These are phyloP conservation scores for Lyophyllum shimeji DNA, from an alignment of 768 basidiomycete species.

Conservation along the genomic window DNA sequence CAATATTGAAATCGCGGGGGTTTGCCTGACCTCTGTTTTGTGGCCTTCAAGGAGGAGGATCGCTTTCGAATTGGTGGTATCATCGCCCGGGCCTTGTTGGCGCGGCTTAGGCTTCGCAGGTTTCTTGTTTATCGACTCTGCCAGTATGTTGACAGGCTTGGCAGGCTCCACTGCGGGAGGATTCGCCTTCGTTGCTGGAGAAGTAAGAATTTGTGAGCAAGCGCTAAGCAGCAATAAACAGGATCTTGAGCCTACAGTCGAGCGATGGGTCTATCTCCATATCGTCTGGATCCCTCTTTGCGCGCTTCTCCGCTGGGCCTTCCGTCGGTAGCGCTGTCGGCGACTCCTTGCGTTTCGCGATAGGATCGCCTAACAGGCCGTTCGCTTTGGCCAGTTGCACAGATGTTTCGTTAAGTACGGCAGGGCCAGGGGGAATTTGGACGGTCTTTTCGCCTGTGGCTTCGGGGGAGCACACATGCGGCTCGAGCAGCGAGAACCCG, in stretches of 20 bases:
- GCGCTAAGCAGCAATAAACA: not conserved
- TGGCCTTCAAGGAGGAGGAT: conserved; percentile 57
- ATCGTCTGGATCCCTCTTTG: conserved; percentile 50
- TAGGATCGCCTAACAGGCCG: conserved; percentile 22
- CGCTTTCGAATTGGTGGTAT: conserved; percentile 38
- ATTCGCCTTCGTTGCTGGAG: conserved; percentile 13
- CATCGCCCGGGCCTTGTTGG: conserved; percentile 41
- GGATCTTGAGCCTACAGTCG: conserved; percentile 27
- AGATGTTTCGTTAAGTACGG: conserved; percentile 8
- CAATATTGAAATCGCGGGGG: not conserved
- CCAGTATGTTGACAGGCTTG: conserved; percentile 7
- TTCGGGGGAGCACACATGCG: conserved; percentile 66
- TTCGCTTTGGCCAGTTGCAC: conserved; percentile 16
- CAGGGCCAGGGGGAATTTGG: conserved; percentile 11
- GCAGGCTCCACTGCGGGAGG: conserved; percentile 12
- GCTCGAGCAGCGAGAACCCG: conserved; percentile 73
- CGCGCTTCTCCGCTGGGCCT: conserved; percentile 62
- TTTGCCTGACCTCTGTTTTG: conserved; percentile 49
- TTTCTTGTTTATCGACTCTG: conserved; percentile 23
- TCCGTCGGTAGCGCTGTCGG: conserved; percentile 36
- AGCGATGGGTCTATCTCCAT: conserved; percentile 42
- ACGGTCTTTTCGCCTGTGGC: conserved; percentile 28
- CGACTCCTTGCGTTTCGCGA: conserved; percentile 55
- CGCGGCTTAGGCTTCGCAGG: conserved; percentile 32
- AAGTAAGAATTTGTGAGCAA: not conserved